A percentile compares a stretch with the other conserved stretches of the same genome.
Conservation (phyloP, 129 eudicot genomes). For the Artemisia argyi region DNA sequence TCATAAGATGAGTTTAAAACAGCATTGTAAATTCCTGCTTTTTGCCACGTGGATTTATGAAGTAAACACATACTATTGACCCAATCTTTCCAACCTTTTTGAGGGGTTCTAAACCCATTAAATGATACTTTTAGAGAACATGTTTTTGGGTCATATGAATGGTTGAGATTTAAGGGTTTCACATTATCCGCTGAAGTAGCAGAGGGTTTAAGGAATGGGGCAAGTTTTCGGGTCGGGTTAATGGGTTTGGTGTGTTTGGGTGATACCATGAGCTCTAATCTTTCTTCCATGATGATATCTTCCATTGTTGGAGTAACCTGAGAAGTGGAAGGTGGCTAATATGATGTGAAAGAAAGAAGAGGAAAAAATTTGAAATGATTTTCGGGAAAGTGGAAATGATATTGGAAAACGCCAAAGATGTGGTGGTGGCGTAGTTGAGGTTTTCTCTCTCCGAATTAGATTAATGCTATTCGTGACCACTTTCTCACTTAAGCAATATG, state of each 20-base stretch:
- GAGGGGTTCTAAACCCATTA: slow-evolving; percentile 33
- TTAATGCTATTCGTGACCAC: no score
- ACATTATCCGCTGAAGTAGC: neutral
- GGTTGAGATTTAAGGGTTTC: neutral
- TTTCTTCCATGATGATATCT: slow-evolving; percentile 28
- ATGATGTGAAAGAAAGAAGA: neutral
- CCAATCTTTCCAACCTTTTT: slow-evolving; percentile 37
- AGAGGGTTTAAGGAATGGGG: slow-evolving; percentile 25
- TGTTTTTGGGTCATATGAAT: neutral
- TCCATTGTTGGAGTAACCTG: slow-evolving; percentile 8
- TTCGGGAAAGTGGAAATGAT: no score
- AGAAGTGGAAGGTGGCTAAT: neutral
- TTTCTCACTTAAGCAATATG: no score
- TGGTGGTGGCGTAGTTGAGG: no score
- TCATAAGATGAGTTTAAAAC: slow-evolving; percentile 27
- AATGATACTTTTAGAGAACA: slow-evolving; percentile 13
- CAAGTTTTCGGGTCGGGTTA: neutral
- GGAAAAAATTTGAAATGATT: neutral
- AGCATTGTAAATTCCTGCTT: slow-evolving; percentile 35
- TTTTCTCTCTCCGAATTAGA: no score
- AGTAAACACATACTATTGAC: slow-evolving; percentile 29
- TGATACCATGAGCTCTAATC: slow-evolving; percentile 28
- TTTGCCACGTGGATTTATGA: slow-evolving; percentile 34
- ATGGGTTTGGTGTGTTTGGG: neutral
- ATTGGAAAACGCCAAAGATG: no score